Evolutionary conservation across 2,329 filamentous ascomycete species (phyloP), one percentile per base, ranked within the genome.

Genomic region (Aspergillus alliaceus): DNA sequence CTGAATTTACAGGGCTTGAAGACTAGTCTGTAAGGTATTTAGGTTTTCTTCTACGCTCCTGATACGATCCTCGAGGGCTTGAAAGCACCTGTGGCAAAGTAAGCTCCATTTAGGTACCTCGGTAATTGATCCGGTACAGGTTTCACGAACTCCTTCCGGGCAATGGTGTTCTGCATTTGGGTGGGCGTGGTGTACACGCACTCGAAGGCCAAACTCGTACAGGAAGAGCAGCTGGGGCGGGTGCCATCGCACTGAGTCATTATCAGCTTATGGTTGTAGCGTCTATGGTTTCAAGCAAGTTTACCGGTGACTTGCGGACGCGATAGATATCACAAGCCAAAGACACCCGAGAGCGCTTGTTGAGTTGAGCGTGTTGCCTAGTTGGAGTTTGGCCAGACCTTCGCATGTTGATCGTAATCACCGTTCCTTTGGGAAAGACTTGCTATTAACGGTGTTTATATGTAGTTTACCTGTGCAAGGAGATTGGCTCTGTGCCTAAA

Each of bases 181-280:
- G 65, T 64, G 3, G 72, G 66, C 8, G 75, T 67, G 6, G 71
- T 69, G 64, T 81, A 81, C 31, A 72, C 63, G 61, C 79, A 81
- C 9, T 79, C 76, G 53, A 77, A 77, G 6, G 72, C 75, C 29
- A 79, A 66, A 32, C 76, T 72, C 15, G 58, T 61, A 54, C 78
- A 80, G 24, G 72, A 66, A n/a, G 72, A 73, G 58, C 78, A 80
- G 42, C 71, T 72, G 12, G 79, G 79, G 20, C 75, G 69, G 11
- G 60, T 61, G 11, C 78, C 77, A 66, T 80, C 76, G 53, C 79
- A 81, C 69, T 78, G 60, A 24, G n/a, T 37, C n/a, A 7, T 20
- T 27, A n/a, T 29, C 47, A 49, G 29, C 12, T n/a, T 20, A 5
- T n/a, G n/a, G 6, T 0, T 32, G 1, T 22, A 15, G 15, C 18